These are phyloP conservation scores for Syzygium grande DNA, from an alignment of 345 rosid species.

Conservation along the genomic window DNA sequence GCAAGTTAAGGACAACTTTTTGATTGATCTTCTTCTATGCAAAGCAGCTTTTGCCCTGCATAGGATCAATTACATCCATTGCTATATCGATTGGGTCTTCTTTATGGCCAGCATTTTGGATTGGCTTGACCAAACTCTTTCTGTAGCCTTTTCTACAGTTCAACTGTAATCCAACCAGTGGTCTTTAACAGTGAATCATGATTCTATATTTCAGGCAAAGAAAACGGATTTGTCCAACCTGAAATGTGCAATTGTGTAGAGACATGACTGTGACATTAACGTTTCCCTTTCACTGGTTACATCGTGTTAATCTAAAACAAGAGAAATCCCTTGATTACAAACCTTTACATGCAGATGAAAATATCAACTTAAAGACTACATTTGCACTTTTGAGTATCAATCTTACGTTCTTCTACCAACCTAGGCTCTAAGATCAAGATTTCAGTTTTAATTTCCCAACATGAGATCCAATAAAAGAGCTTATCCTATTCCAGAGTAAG, in stretches of 20 bases:
- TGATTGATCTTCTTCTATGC: neutral
- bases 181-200: neutral
- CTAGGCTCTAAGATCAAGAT: neutral
- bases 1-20: neutral
- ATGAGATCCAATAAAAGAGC: conserved; percentile 23
- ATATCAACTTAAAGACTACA: neutral
- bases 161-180: neutral
- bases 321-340: neutral
- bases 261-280: neutral
- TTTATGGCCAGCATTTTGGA: neutral
- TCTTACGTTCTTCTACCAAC: neutral
- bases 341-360: neutral
- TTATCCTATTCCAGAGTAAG: conserved; percentile 43
- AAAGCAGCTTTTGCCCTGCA: neutral
- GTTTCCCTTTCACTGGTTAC: neutral
- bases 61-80: neutral
- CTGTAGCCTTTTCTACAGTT: neutral
- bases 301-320: neutral
- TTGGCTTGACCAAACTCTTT: neutral
- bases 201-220: neutral
- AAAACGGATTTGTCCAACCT: neutral
- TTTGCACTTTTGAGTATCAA: neutral
- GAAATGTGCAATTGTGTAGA: neutral
- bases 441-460: conserved; percentile 18
- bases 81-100: neutral